Evolutionary conservation across 1,284 basidiomycete species (phyloP), one percentile per base, ranked within the genome.

Genomic region (Puccinia hordei): DNA sequence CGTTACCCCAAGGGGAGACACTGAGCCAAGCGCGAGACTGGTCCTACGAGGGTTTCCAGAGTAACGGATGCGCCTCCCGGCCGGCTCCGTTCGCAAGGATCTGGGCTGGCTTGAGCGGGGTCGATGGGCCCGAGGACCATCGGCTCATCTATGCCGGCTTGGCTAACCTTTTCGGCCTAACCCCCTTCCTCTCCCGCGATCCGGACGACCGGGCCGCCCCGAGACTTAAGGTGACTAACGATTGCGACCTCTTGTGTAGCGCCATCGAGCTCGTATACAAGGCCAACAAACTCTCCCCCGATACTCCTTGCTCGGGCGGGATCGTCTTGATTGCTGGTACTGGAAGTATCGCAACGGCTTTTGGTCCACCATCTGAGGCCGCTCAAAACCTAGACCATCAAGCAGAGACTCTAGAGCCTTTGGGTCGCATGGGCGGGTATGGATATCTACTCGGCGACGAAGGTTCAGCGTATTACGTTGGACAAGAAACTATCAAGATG

Each of bases 281-380:
- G 19, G 55, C 55, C 30, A 51, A 51, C 33, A 9, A 68, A 13
- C 15, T 2, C 19, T 61, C 55, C 15, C 24, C n/a, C 27, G 13
- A 35, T 6, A 49, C 33, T 13, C 24, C 30, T n/a, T 72, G 68
- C 51, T 15, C 30, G 44, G 77, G 77, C 12, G 77, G 77, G 3
- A 72, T 79, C 12, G 77, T 79, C n/a, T 51, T 79, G 35, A 79
- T 79, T 46, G 77, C 77, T n/a, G 77, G 77, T 0, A 79, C 77
- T 4, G 77, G 77, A 41, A 79, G 77, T 30, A 79, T 71, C 30
- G 77, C 55, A 8, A 79, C 68, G 8, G 66, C 68, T 24, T 79
- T 69, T 57, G 44, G 35, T 33, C 77, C 77, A 15, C 2, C 13
- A 35, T 5, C 33, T 15, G 2, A 9, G 1, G 12, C 33, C 59